Evolutionary conservation across 768 basidiomycete species (phyloP).

Genomic region (Amanita exitialis): DNA sequence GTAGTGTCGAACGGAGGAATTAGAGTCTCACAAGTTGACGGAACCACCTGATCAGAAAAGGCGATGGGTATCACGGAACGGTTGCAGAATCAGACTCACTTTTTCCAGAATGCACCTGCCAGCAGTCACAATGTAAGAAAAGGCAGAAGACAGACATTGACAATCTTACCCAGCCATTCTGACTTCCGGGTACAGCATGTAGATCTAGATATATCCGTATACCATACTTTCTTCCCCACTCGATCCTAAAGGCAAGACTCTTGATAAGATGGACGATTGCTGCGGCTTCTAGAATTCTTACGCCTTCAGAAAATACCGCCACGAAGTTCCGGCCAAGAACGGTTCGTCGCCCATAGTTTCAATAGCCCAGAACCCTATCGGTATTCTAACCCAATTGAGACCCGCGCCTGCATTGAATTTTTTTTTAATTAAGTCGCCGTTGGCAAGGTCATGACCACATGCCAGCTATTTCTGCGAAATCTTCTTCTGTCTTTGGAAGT

Average conservation of each 20-base stretch:
- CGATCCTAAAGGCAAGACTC: conserved; percentile 43
- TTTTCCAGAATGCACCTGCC: conserved; percentile 30
- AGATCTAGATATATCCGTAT: conserved; percentile 81
- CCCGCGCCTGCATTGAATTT: conserved; percentile 67
- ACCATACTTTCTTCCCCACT: conserved; percentile 92
- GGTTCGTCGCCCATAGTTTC: conserved; percentile 70
- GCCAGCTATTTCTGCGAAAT: conserved; percentile 28
- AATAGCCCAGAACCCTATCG: conserved; percentile 84
- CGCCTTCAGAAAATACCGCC: conserved; percentile 53
- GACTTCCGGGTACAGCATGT: conserved; percentile 61
- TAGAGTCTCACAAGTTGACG: conserved; percentile 48
- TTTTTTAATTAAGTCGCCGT: not conserved
- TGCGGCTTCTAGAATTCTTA: conserved; percentile 12
- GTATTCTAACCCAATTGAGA: conserved; percentile 80
- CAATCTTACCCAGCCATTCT: conserved; percentile 66
- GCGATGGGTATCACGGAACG: not conserved
- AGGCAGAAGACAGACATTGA: conserved; percentile 1
- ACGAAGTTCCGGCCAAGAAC: conserved; percentile 66
- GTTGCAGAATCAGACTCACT: conserved; percentile 11
- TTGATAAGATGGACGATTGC: not conserved
- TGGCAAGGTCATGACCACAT: not conserved
- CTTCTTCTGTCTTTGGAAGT: conserved; percentile 21
- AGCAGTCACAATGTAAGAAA: conserved; percentile 5
- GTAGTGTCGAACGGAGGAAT: conserved; percentile 8
- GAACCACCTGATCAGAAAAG: conserved; percentile 29